Evolutionary conservation across 1,284 basidiomycete species (phyloP).

Genomic region (Cronartium quercuum): DNA sequence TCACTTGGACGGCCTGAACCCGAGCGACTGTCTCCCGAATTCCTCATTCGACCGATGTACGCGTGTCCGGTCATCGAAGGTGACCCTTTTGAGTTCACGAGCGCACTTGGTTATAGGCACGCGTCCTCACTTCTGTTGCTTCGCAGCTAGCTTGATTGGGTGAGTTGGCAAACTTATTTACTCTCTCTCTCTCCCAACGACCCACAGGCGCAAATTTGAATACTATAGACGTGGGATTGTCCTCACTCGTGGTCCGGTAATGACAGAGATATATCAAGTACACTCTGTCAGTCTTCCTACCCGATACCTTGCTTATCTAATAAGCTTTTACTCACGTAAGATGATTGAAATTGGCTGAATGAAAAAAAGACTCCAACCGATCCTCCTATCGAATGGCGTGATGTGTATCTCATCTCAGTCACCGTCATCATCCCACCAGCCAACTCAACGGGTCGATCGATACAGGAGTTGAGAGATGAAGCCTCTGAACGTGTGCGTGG

Average conservation of each 20-base stretch:
- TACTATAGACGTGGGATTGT: conserved; percentile 15
- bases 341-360: background rate
- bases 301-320: background rate
- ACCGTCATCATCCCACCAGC: conserved; percentile 25
- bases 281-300: background rate
- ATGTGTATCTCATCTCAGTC: conserved; percentile 22
- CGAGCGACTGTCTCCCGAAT: conserved; percentile 37
- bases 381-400: background rate
- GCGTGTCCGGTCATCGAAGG: conserved; percentile 23
- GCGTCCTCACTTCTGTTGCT: background rate
- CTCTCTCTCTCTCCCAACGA: background rate
- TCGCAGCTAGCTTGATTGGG: background rate
- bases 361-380: conserved; percentile 6
- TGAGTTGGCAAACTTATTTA: background rate
- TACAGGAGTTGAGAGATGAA: conserved; percentile 25
- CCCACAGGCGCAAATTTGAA: conserved; percentile 18
- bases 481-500: conserved; percentile 22
- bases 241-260: conserved; percentile 14
- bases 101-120: conserved; percentile 32
- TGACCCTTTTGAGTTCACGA: conserved; percentile 25
- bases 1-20: conserved; percentile 25
- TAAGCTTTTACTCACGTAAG: background rate
- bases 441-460: background rate
- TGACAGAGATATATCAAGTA: conserved; percentile 24
- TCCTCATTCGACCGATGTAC: conserved; percentile 22